phyloP scores from a whole-genome alignment of 2,329 filamentous ascomycete species.

The Aurifilum marmelostoma region DNA sequence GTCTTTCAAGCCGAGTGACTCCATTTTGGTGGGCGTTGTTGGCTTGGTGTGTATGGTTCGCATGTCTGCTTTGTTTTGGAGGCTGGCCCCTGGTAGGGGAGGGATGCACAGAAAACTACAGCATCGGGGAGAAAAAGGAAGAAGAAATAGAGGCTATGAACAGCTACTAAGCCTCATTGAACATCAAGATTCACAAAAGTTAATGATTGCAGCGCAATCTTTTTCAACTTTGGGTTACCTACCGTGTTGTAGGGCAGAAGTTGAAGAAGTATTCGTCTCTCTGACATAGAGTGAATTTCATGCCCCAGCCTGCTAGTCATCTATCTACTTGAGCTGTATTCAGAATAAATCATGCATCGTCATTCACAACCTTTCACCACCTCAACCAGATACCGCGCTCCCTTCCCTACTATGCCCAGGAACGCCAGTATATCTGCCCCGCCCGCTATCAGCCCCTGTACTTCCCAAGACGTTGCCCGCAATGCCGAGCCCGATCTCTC shows the following conservation, averaged over 20 bases:
- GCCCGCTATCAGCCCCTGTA: slow-evolving; percentile 23
- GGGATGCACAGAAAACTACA: neutral
- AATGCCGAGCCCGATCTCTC: slow-evolving; percentile 3
- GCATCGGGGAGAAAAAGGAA: neutral
- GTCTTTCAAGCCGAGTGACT: neutral
- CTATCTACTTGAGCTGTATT: too few species aligned
- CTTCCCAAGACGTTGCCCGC: slow-evolving; percentile 5
- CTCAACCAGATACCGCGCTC: slow-evolving; percentile 16
- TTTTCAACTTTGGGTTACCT: neutral
- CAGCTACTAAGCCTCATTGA: neutral
- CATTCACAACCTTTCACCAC: neutral
- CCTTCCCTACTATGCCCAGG: slow-evolving; percentile 27
- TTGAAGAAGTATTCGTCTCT: neutral
- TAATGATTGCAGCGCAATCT: neutral
- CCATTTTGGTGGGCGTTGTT: neutral
- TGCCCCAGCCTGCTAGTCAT: neutral
- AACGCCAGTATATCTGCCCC: slow-evolving; percentile 37
- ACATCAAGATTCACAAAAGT: slow-evolving; percentile 1
- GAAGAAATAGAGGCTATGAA: neutral
- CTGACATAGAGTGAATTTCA: neutral
- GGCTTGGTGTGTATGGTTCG: neutral
- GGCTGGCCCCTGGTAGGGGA: neutral
- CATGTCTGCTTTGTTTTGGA: neutral
- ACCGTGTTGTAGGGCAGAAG: neutral
- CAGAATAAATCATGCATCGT: neutral